Evolutionary conservation across 2,329 filamentous ascomycete genomes (phyloP).

Genomic region (Aphanocladium album): DNA sequence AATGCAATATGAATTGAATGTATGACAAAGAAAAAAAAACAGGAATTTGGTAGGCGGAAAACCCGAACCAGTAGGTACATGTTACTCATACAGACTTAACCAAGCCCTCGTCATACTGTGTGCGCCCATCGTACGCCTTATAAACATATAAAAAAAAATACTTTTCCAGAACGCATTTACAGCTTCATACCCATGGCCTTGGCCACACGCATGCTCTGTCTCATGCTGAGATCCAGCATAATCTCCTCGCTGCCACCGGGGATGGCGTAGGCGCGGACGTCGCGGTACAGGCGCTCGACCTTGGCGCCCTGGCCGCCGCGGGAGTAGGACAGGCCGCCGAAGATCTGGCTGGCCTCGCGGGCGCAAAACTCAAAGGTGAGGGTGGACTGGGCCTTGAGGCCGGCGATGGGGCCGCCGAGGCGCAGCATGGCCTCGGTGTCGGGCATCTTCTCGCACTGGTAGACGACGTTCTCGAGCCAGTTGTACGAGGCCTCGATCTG

Average conservation of each 20-base stretch:
- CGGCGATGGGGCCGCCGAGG: constrained; percentile 88
- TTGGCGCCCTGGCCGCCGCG: constrained; percentile 92
- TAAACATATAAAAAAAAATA: neutral
- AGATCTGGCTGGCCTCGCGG: constrained; percentile 93
- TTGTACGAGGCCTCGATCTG: constrained; percentile 96
- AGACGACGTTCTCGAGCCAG: constrained; percentile 95
- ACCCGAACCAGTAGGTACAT: neutral
- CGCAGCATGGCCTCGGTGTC: constrained; percentile 95
- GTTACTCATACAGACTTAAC: constrained; percentile 6
- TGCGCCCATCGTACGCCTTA: neutral
- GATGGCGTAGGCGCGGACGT: constrained; percentile 93
- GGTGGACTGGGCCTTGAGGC: constrained; percentile 89
- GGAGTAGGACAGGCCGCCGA: constrained; percentile 87
- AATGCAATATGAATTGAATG: neutral
- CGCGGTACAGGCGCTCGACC: constrained; percentile 89
- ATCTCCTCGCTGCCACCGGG: constrained; percentile 97
- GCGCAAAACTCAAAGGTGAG: constrained; percentile 97
- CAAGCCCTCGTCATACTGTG: constrained; percentile 5
- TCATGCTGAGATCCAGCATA: constrained; percentile 94
- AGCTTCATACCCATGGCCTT: constrained; percentile 95
- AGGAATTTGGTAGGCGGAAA: neutral
- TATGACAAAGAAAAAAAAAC: neutral
- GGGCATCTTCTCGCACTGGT: constrained; percentile 87
- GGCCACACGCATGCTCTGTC: constrained; percentile 82
- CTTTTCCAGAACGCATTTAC: constrained; percentile 37